Conservation (phyloP, 257 asterid genomes). For the Verbena officinalis region DNA sequence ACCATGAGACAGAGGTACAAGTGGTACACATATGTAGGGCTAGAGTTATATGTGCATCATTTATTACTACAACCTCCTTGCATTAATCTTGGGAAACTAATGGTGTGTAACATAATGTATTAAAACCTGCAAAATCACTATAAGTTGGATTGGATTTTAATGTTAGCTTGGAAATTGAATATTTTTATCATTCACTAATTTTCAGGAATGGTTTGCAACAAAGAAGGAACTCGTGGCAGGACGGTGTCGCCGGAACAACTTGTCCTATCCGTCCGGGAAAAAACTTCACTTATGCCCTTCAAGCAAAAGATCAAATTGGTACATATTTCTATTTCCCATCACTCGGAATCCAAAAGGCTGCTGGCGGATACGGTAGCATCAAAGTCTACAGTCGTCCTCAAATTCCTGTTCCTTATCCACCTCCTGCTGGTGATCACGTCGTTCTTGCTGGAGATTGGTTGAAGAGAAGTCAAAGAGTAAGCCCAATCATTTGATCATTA, state of each 20-base stretch:
- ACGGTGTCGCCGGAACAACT: constrained; percentile 77
- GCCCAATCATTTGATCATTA: constrained; percentile 20
- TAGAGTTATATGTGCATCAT: constrained; percentile 23
- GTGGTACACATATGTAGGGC: constrained; percentile 37
- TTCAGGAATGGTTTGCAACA: constrained; percentile 93
- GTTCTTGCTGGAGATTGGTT: constrained; percentile 93
- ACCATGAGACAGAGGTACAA: constrained; percentile 26
- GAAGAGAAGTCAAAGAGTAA: constrained; percentile 80
- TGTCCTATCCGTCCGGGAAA: constrained; percentile 86
- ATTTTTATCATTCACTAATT: not conserved
- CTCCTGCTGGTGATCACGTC: constrained; percentile 74
- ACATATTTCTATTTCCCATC: constrained; percentile 92
- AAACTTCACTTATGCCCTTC: constrained; percentile 82
- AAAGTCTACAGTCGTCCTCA: constrained; percentile 80
- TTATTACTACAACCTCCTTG: constrained; percentile 23
- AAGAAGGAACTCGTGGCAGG: constrained; percentile 97
- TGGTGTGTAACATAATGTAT: constrained; percentile 17
- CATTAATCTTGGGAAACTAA: constrained; percentile 19
- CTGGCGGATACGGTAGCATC: constrained; percentile 90
- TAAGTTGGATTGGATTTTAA: not conserved
- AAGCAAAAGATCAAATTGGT: constrained; percentile 95
- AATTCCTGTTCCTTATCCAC: constrained; percentile 87
- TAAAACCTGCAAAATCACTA: not conserved
- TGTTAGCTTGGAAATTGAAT: constrained; percentile 6
- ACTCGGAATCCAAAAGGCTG: constrained; percentile 79